These are phyloP conservation scores for Hevea brasiliensis DNA, from an alignment of 345 rosid species.

Conservation along the genomic window DNA sequence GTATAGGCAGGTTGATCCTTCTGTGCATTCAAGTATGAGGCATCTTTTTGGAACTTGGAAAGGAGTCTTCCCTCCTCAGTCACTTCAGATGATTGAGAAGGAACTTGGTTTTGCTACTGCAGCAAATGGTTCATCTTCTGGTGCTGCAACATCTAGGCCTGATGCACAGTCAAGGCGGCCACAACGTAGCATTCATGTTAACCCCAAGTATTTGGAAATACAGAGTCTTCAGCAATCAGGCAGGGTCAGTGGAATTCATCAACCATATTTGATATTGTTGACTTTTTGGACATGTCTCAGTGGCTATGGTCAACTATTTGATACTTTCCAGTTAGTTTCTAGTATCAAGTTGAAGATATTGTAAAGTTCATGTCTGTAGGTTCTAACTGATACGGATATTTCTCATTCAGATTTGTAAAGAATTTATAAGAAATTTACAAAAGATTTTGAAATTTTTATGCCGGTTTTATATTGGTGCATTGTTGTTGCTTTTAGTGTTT, in stretches of 20 bases:
- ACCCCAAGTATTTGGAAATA: conserved; percentile 92
- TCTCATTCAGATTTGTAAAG: too few species aligned
- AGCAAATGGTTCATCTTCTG: conserved; percentile 66
- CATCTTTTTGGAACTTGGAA: conserved; percentile 99
- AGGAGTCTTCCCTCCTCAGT: conserved; percentile 81
- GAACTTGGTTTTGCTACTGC: conserved; percentile 78
- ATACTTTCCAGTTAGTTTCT: too few species aligned
- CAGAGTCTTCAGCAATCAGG: conserved; percentile 89
- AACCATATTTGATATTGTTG: not conserved
- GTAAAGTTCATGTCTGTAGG: too few species aligned
- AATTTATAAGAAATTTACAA: too few species aligned
- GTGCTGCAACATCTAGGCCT: conserved; percentile 50
- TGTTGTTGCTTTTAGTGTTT: not conserved
- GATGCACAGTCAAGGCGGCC: conserved; percentile 75
- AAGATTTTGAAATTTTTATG: too few species aligned
- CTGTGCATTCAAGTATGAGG: conserved; percentile 76
- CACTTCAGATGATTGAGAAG: conserved; percentile 81
- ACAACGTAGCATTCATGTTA: conserved; percentile 90
- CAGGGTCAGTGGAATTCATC: conserved; percentile 50
- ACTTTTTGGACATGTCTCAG: not conserved
- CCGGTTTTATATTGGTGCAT: too few species aligned
- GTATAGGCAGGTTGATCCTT: conserved; percentile 79
- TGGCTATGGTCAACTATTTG: not conserved
- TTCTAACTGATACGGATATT: too few species aligned
- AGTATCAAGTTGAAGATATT: too few species aligned